A percentile compares a stretch with the other conserved stretches of the same genome.
Conservation (phyloP, 257 asterid genomes). For the Penstemon barbatus region DNA sequence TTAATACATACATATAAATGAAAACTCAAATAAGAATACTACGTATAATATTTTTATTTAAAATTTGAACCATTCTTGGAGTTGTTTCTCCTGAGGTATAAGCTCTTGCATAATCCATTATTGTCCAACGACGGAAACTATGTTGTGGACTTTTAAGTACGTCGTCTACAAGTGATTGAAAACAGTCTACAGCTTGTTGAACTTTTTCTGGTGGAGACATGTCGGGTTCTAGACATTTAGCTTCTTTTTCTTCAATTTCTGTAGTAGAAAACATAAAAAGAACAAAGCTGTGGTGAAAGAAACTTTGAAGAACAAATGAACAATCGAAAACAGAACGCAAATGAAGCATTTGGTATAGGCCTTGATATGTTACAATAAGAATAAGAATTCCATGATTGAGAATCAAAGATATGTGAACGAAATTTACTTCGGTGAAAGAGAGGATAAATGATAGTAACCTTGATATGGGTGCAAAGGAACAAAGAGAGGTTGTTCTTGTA, state of each 20-base stretch:
- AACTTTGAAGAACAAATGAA: neutral
- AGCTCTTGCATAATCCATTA: conserved; percentile 67
- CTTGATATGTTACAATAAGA: neutral
- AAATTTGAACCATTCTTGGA: conserved; percentile 52
- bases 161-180: conserved; percentile 30
- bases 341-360: neutral
- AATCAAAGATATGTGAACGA: neutral
- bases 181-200: conserved; percentile 46
- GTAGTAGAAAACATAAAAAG: neutral
- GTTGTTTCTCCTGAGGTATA: conserved; percentile 55
- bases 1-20: neutral
- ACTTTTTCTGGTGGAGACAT: conserved; percentile 56
- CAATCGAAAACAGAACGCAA: neutral
- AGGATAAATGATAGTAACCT: conserved; percentile 37
- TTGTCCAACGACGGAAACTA: conserved; percentile 59
- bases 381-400: neutral
- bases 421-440: neutral
- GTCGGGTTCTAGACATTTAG: conserved; percentile 37
- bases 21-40: neutral
- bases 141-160: conserved; percentile 21
- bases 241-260: conserved; percentile 54
- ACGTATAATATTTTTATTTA: neutral
- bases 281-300: neutral
- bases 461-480: conserved; percentile 69
- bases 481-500: conserved; percentile 74